Percentiles rank a stretch among this genome's conserved stretches.
phyloP scores from a whole-genome alignment of 495 filamentous ascomycete species.

The Monascus purpureus region DNA sequence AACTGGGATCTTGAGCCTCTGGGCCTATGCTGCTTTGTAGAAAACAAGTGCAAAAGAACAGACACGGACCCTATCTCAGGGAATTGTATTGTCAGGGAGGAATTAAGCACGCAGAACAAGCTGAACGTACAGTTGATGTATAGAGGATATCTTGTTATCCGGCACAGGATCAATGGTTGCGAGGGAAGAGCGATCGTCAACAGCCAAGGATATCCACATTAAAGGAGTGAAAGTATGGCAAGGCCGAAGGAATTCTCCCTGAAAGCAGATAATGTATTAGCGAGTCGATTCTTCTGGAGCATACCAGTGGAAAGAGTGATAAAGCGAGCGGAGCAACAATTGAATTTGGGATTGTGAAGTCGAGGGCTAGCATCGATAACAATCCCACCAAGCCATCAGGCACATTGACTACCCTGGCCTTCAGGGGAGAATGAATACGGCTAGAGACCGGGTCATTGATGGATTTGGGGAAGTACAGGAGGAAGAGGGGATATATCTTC shows the following conservation, averaged over 20 bases:
- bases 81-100: slow-evolving; percentile 29
- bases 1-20: slow-evolving; percentile 10
- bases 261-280: slow-evolving; percentile 3
- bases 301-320: too few relatives aligned
- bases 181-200: slow-evolving; percentile 5
- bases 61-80: slow-evolving; percentile 34
- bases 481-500: too few relatives aligned
- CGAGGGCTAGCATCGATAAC: too few relatives aligned
- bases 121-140: slow-evolving; percentile 24
- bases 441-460: too few relatives aligned
- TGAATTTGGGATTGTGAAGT: too few relatives aligned
- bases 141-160: slow-evolving; percentile 10
- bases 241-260: slow-evolving; percentile 7
- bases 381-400: too few relatives aligned
- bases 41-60: slow-evolving; percentile 39
- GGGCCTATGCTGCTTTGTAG: slow-evolving; percentile 20
- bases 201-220: slow-evolving; percentile 13
- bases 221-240: slow-evolving; percentile 11
- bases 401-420: too few relatives aligned
- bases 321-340: too few relatives aligned
- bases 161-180: slow-evolving; percentile 7
- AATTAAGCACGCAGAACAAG: slow-evolving; percentile 18
- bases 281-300: too few relatives aligned
- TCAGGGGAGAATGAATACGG: too few relatives aligned
- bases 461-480: too few relatives aligned